Base-by-base conservation (phyloP, 176 grass and related monocot genomes). In the Carex myosuroides region DNA sequence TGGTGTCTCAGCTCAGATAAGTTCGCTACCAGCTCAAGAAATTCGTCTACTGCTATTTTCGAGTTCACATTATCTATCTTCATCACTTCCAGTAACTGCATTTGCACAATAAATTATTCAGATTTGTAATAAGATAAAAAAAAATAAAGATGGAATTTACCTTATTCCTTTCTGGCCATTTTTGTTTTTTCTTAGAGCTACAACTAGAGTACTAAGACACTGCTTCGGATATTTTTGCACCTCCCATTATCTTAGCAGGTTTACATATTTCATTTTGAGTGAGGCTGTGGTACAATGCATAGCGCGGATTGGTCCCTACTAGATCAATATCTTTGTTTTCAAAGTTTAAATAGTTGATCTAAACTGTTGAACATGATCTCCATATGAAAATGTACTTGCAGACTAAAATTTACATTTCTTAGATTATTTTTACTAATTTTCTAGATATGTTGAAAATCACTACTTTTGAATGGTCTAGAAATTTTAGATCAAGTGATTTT, bases 51-150 rank as follows among this genome's bases (percentile, higher is more conserved):
- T 61, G 93, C 81, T 61, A 92, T 89, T 90, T 79, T 91, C 30
- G 93, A 95, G 76, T 89, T 88, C 44, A 62, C 87, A 74, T 87
- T 77, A 81, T 96, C 91, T 39, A 99, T 88, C 85, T 99, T 99
- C 91, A 96, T 87, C 84, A 99, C 88, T 92, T 99, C 97, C 44
- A 99, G 53, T 30, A 93, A 85, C 97, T 99, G 89, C 61, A 81
- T 14, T 30, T 83, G 30, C 14, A 67, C 8, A 69, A 70, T 80
- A 39, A 87, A 84, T 69, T 53, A 54, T 52, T 63, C 58, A 61
- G 24, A 65, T 64, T 52, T 22, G 35, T 22, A 82, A 22, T 52
- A 65, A 65, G 79, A 82, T 52, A 8, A 70, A 70, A 81, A 80
- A 80, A 53, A 77, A 35, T 9, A 57, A 57, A 56, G 48, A 26